Percentiles rank a stretch among this genome's conserved stretches.
Evolutionary conservation across 495 filamentous ascomycete species (phyloP).

Genomic region (Aspergillus ellipticus): DNA sequence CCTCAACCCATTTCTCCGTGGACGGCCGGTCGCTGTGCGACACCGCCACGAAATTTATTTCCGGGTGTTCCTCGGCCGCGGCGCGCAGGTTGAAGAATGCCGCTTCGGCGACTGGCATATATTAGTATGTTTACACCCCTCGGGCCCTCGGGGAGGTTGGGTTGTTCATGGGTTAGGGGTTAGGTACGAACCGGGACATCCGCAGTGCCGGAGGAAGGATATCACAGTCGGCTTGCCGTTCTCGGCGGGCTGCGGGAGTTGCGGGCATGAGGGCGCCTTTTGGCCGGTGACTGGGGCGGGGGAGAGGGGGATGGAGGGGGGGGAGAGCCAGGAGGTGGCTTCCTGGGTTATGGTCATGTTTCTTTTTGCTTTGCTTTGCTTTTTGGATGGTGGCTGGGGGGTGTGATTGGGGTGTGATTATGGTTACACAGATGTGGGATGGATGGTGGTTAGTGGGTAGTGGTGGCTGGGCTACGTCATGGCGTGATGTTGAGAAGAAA

Average conservation of each 20-base stretch:
- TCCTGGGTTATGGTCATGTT: constrained; percentile 15
- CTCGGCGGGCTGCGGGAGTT: constrained; percentile 4
- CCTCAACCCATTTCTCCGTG: constrained; percentile 5
- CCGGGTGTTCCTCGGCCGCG: neutral
- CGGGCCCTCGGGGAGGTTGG: too few species aligned
- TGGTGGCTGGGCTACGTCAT: too few species aligned
- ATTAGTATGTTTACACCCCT: neutral
- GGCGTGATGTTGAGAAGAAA: too few species aligned
- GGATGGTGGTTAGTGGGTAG: too few species aligned
- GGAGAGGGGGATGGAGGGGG: neutral
- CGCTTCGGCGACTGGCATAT: constrained; percentile 7
- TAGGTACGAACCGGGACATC: constrained; percentile 16
- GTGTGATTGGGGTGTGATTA: too few species aligned
- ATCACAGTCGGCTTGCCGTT: constrained; percentile 11
- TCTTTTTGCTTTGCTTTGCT: too few species aligned
- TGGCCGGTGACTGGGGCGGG: neutral
- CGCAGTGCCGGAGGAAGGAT: constrained; percentile 19
- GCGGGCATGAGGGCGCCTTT: constrained; percentile 1
- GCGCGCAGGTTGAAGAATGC: neutral
- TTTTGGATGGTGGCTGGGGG: neutral
- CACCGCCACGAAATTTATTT: neutral
- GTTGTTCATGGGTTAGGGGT: neutral
- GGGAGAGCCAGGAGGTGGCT: constrained; percentile 10
- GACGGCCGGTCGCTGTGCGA: neutral
- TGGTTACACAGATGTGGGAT: too few species aligned